phyloP scores from a whole-genome alignment of 2,329 filamentous ascomycete genomes.

The Alternaria panax region DNA sequence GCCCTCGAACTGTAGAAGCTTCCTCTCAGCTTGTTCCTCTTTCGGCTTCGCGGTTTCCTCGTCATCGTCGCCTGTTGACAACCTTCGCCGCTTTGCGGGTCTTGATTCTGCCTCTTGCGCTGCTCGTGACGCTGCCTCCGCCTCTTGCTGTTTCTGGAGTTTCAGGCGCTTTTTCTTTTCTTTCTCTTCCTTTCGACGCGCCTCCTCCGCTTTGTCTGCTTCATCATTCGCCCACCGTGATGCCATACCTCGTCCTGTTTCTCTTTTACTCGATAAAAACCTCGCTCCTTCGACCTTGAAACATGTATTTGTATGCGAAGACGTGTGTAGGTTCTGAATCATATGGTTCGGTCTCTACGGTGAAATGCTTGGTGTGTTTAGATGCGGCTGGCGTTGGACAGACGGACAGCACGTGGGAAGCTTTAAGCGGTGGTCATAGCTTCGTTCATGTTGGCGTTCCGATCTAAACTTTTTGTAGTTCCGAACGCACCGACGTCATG shows the following conservation, averaged over 20 bases:
- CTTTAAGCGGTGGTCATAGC: slow-evolving; percentile 41
- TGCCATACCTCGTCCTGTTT: slow-evolving; percentile 53
- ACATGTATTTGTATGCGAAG: background rate
- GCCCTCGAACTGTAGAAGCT: slow-evolving; percentile 74
- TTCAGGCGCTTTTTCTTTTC: slow-evolving; percentile 88
- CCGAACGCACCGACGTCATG: slow-evolving; percentile 42
- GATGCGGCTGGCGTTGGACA: background rate
- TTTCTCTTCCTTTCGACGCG: slow-evolving; percentile 78
- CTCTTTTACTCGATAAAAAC: background rate
- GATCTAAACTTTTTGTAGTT: slow-evolving; percentile 35
- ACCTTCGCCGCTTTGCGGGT: slow-evolving; percentile 67
- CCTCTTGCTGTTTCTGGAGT: slow-evolving; percentile 77
- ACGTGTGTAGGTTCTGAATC: background rate
- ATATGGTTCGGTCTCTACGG: background rate
- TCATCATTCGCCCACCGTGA: slow-evolving; percentile 91
- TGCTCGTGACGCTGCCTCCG: slow-evolving; percentile 59
- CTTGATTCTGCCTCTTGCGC: slow-evolving; percentile 37
- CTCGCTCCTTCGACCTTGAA: background rate
- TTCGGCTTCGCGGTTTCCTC: slow-evolving; percentile 29
- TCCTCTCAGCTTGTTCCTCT: slow-evolving; percentile 52
- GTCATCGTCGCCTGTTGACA: slow-evolving; percentile 58
- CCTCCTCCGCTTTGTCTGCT: slow-evolving; percentile 78
- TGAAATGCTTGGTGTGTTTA: background rate
- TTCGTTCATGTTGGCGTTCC: slow-evolving; percentile 39
- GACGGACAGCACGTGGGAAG: slow-evolving; percentile 6